These are phyloP conservation scores for Tephrocybe sp. DNA, from an alignment of 768 basidiomycete genomes.

Conservation along the genomic window DNA sequence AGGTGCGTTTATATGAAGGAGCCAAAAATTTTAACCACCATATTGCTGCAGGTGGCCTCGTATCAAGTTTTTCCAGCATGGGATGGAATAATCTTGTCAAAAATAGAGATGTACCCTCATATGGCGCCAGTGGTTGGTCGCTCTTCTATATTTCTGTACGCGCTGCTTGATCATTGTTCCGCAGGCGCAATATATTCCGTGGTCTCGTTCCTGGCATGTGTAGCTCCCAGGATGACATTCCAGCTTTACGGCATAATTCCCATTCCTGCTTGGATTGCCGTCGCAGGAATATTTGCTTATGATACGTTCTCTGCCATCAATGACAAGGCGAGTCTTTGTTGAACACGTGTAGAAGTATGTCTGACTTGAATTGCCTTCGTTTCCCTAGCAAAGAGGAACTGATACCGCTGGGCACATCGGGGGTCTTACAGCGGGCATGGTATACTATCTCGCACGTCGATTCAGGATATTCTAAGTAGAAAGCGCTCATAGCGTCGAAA, in stretches of 20 bases:
- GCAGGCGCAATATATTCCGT: slow-evolving; percentile 72
- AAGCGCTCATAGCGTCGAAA: not conserved
- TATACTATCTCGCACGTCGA: slow-evolving; percentile 47
- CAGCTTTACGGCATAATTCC: slow-evolving; percentile 76
- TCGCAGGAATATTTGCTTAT: slow-evolving; percentile 64
- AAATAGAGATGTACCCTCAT: slow-evolving; percentile 38
- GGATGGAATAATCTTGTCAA: slow-evolving; percentile 45
- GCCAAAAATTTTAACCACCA: slow-evolving; percentile 3
- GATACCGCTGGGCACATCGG: slow-evolving; percentile 73
- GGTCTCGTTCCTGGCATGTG: slow-evolving; percentile 71
- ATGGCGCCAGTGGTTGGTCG: slow-evolving; percentile 74
- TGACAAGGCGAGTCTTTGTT: slow-evolving; percentile 33
- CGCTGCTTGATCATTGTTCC: not conserved
- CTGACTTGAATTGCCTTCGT: not conserved
- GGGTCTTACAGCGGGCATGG: slow-evolving; percentile 61
- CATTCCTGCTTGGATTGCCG: slow-evolving; percentile 75
- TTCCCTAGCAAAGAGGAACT: slow-evolving; percentile 44
- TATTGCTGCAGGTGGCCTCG: slow-evolving; percentile 52
- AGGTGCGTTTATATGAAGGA: slow-evolving; percentile 39
- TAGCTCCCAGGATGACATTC: slow-evolving; percentile 66
- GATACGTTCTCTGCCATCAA: slow-evolving; percentile 51
- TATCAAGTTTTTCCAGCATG: slow-evolving; percentile 50
- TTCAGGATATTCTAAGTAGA: slow-evolving; percentile 29
- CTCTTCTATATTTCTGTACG: not conserved
- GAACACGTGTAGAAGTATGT: too few species aligned